Conservation (phyloP, 306 rosid genomes). For the Clitoria ternatea region DNA sequence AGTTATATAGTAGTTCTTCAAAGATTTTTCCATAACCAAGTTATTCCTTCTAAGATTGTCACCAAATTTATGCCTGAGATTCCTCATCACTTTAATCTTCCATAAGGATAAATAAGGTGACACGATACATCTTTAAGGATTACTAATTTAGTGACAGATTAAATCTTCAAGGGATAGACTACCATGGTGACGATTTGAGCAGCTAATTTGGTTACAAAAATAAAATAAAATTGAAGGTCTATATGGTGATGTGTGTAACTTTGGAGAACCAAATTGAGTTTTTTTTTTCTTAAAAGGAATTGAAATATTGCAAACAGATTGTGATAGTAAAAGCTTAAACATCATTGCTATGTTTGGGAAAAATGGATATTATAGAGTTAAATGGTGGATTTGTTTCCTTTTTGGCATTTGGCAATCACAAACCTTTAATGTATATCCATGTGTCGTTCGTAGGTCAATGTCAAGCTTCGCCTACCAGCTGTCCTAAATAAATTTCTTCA, state of each 20-base stretch:
- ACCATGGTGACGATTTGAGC: too few relatives aligned
- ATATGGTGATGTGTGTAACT: background rate
- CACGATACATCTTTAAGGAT: background rate
- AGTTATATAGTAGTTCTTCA: too few relatives aligned
- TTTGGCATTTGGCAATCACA: background rate
- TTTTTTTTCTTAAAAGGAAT: background rate
- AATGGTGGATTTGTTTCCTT: background rate
- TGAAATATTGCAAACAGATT: background rate
- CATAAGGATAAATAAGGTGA: background rate
- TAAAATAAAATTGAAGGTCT: background rate
- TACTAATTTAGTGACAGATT: too few relatives aligned
- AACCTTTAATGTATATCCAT: constrained; percentile 16
- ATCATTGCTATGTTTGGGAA: background rate
- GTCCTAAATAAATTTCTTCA: constrained; percentile 91
- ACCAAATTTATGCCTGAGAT: too few relatives aligned
- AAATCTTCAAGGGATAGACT: too few relatives aligned
- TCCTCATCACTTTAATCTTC: background rate
- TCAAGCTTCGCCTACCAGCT: constrained; percentile 92
- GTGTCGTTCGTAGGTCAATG: constrained; percentile 57
- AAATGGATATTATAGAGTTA: background rate
- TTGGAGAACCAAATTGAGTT: too few relatives aligned
- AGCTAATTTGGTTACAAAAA: background rate
- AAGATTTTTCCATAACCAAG: too few relatives aligned
- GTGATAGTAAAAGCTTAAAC: background rate
- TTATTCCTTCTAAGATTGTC: too few relatives aligned